Conservation (phyloP, 1,284 basidiomycete genomes). For the Hortiboletus rubellus region DNA sequence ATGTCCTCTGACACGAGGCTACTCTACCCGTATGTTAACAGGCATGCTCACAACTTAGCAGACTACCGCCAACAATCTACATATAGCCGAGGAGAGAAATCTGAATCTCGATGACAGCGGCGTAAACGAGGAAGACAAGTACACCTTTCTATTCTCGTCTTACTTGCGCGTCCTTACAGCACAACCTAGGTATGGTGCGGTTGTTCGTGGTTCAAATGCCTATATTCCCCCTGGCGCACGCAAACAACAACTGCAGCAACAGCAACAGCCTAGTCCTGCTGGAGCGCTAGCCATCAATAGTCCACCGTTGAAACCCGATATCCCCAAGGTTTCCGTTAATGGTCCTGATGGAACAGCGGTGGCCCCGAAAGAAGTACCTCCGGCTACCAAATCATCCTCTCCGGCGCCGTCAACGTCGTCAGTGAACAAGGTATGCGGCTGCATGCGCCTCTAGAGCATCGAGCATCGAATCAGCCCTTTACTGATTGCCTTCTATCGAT, state of each 20-base stretch:
- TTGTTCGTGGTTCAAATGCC: constrained; percentile 84
- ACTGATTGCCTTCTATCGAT: constrained; percentile 4
- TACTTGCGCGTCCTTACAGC: constrained; percentile 17
- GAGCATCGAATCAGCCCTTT: constrained; percentile 4
- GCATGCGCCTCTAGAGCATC: background rate
- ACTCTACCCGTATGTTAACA: background rate
- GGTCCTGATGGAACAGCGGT: constrained; percentile 60
- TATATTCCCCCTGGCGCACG: constrained; percentile 92
- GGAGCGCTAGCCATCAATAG: constrained; percentile 33
- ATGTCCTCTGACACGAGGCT: constrained; percentile 34
- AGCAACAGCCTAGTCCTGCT: constrained; percentile 22
- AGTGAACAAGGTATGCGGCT: constrained; percentile 37
- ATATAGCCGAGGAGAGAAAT: constrained; percentile 90
- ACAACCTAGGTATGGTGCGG: constrained; percentile 80
- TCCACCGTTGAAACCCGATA: constrained; percentile 44
- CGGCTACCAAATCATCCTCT: constrained; percentile 56
- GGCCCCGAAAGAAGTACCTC: constrained; percentile 41
- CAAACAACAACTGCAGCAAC: constrained; percentile 38
- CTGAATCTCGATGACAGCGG: constrained; percentile 69
- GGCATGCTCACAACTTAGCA: constrained; percentile 33
- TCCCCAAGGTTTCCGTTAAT: constrained; percentile 72
- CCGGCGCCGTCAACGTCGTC: constrained; percentile 50
- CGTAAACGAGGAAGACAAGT: constrained; percentile 95
- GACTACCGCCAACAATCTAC: constrained; percentile 73
- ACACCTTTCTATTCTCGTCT: constrained; percentile 26